Percentiles rank a stretch among this genome's conserved stretches.
These are phyloP conservation scores for Calocybe cyanea DNA, from an alignment of 768 basidiomycete genomes.

Conservation along the genomic window DNA sequence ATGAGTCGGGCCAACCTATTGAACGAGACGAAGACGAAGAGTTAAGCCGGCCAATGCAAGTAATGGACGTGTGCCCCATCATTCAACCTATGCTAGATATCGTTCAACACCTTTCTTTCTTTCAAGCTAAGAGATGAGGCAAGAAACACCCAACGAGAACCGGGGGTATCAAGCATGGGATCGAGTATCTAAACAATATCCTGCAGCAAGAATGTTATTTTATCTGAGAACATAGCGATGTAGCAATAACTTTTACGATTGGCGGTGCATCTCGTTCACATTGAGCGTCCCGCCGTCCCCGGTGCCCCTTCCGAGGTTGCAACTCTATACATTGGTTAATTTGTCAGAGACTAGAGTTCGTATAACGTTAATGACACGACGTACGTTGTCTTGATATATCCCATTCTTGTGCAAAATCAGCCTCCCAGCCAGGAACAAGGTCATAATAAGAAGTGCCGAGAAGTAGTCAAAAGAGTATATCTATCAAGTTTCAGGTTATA, in stretches of 20 bases:
- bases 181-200: constrained; percentile 48
- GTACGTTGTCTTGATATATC: constrained; percentile 49
- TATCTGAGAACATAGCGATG: background rate
- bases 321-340: constrained; percentile 25
- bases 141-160: constrained; percentile 47
- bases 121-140: constrained; percentile 38
- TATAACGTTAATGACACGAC: constrained; percentile 14
- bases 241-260: constrained; percentile 31
- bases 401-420: constrained; percentile 53
- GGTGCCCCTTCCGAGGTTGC: constrained; percentile 40
- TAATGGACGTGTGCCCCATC: constrained; percentile 27
- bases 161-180: constrained; percentile 38
- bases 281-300: constrained; percentile 48
- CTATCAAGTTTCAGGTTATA: constrained; percentile 21
- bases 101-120: constrained; percentile 40
- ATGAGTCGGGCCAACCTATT: constrained; percentile 59
- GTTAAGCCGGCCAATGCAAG: background rate
- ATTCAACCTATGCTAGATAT: constrained; percentile 58
- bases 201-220: background rate
- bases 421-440: constrained; percentile 37
- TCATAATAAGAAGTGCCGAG: constrained; percentile 19
- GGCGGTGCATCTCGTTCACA: constrained; percentile 53
- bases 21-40: background rate
- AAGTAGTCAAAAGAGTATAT: background rate
- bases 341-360: background rate